Base-by-base conservation (phyloP, 192 early-diverging fungal species). In the Mortierella alpina region DNA sequence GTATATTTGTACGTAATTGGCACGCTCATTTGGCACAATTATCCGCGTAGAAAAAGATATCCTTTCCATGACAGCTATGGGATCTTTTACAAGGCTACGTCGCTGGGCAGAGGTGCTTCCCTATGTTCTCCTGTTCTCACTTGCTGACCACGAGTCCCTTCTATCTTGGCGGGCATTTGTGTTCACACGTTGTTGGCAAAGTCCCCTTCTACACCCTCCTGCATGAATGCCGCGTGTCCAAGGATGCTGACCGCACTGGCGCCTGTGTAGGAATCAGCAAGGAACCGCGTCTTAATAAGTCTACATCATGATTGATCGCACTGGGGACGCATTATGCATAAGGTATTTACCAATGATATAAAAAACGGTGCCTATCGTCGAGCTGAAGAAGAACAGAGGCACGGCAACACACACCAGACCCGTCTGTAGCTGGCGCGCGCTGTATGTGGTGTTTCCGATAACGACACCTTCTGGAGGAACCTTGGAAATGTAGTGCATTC, bases 171-270 rank as follows among this genome's bases (percentile, higher is more conserved):
- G 31, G 41, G 13, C 11, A 20, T 41, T 31, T 4, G 1, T 23
- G 31, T 31, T 60, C 58, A 76, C 18, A 76, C 82, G 13, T 60
- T 68, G 46, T 76, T 57, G 17, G 75, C 59, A 78, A 87, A 86
- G 55, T 85, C 77, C 59, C 80, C 75, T 48, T 85, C 86, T 10
- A 87, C 49, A 48, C 69, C 70, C 63, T 85, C 83, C 56, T 88
- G 83, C 68, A 90, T 76, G 15, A 89, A 66, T 22, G 85, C 79
- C 44, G 88, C 89, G 70, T 90, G 89, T 10, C 85, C 85, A 20
- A 87, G 59, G 57, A 90, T 82, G 52, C 85, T 75, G 41, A 88
- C 73, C 22, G 88, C 86, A 50, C 87, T 87, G 61, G 88, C 89
- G 47, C 89, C 89, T 87, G 66, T 61, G 53, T 13, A 47, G 18